Evolutionary conservation across 176 grass and related monocot genomes (phyloP), one percentile per base, ranked within the genome.

Genomic region (Oryza meyeriana): DNA sequence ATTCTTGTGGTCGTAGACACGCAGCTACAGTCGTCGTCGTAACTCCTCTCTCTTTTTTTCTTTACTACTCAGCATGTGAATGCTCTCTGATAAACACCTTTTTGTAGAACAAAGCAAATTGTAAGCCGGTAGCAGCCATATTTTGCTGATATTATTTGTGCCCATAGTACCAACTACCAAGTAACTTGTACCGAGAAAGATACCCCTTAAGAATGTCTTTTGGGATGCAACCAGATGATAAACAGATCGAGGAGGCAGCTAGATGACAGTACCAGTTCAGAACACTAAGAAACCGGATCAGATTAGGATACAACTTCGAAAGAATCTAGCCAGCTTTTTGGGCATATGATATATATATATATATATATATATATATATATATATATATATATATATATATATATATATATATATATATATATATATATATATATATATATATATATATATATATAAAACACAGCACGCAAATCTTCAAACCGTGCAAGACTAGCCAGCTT

Each of bases 271-370:
- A 41, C 9, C 28, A 45, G 61, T 61, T 30, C 80, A 33, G 74
- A 73, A 33, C 57, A 77, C 67, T 8, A 78, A 28, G 41, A 58
- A 22, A 71, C 40, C 17, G 3, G n/a, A 73, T 58, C 80, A 79
- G 66, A 83, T 83, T 88, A 78, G 40, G 36, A 65, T 87, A 83
- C 55, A 83, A 64, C 12, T 78, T 78, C 55, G 74, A 83, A 73
- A 83, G 27, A 88, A 78, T 73, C 80, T 83, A 66, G 44, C 14
- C 80, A 72, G 79, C 73, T 77, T 82, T 87, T 71, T 16, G 13
- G 72, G 22, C 36, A 76, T 81, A 27, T 81, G 24, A 33, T 72
- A n/a, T n/a, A n/a, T n/a, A n/a, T n/a, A n/a, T n/a, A n/a, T n/a
- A n/a, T n/a, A n/a, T n/a, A n/a, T n/a, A 62, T 79, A 16, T 11